A percentile compares a stretch with the other conserved stretches of the same genome.
These are phyloP conservation scores for Calocybe indica DNA, from an alignment of 768 basidiomycete genomes.

Conservation along the genomic window DNA sequence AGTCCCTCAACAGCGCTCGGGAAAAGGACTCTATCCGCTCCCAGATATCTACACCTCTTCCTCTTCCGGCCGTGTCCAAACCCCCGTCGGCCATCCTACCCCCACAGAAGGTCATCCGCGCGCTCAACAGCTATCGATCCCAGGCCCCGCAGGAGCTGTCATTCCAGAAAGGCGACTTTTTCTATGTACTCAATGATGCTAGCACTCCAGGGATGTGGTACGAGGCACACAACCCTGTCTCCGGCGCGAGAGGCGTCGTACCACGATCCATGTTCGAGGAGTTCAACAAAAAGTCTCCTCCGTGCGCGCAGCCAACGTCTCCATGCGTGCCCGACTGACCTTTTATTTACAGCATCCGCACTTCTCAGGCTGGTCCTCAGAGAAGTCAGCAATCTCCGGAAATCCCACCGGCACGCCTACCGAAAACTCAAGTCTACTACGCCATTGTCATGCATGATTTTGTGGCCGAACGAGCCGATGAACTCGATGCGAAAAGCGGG, in stretches of 20 bases:
- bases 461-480: slow-evolving; percentile 90
- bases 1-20: slow-evolving; percentile 67
- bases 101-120: slow-evolving; percentile 94
- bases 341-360: slow-evolving; percentile 27
- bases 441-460: slow-evolving; percentile 97
- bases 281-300: slow-evolving; percentile 65
- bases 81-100: slow-evolving; percentile 68
- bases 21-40: slow-evolving; percentile 53
- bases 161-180: slow-evolving; percentile 94
- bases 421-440: slow-evolving; percentile 70
- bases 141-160: slow-evolving; percentile 79
- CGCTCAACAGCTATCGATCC: slow-evolving; percentile 59
- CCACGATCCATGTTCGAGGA: slow-evolving; percentile 87
- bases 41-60: slow-evolving; percentile 66
- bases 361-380: slow-evolving; percentile 32
- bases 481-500: slow-evolving; percentile 90
- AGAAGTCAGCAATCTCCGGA: slow-evolving; percentile 16
- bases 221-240: slow-evolving; percentile 91
- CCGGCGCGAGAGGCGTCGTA: slow-evolving; percentile 87
- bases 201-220: slow-evolving; percentile 64
- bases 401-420: slow-evolving; percentile 22
- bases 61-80: slow-evolving; percentile 63
- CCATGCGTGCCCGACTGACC: slow-evolving; percentile 3
- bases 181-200: slow-evolving; percentile 84
- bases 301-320: slow-evolving; percentile 36